Percentiles rank a stretch among this genome's conserved stretches.
Conservation (phyloP, 108 stramenopile species). For the Aurantiochytrium sp. region DNA sequence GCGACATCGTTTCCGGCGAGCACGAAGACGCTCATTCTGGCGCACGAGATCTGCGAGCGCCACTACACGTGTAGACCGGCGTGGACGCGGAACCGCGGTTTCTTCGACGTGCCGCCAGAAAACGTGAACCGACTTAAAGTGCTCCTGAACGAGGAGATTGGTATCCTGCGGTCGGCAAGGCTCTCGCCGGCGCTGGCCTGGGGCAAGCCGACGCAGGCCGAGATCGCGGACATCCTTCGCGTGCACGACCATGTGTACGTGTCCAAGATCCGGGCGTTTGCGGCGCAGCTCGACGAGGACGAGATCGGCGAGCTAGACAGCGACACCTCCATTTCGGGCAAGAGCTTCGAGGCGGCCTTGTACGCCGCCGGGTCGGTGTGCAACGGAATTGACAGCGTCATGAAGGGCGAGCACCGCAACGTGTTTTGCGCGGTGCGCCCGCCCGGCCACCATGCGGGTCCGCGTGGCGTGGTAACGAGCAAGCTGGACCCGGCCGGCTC, state of each 20-base stretch:
- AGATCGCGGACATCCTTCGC: conserved; percentile 31
- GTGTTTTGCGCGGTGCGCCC: conserved; percentile 93
- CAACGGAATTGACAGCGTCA: conserved; percentile 50
- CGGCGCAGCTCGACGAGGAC: background rate
- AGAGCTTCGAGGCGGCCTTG: conserved; percentile 67
- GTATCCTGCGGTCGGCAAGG: background rate
- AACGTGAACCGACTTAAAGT: conserved; percentile 13
- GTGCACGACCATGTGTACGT: conserved; percentile 35
- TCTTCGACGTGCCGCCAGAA: conserved; percentile 25
- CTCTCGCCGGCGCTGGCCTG: background rate
- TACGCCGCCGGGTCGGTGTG: conserved; percentile 67
- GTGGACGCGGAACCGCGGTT: background rate
- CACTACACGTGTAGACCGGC: conserved; percentile 17
- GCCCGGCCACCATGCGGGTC: conserved; percentile 98
- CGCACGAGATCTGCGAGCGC: background rate
- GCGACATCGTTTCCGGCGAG: background rate
- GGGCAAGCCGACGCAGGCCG: background rate
- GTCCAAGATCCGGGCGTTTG: background rate
- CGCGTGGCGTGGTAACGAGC: conserved; percentile 59
- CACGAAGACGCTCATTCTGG: background rate
- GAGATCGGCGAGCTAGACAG: background rate
- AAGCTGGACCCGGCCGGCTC: conserved; percentile 37
- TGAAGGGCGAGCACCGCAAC: conserved; percentile 45
- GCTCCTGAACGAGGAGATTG: conserved; percentile 1
- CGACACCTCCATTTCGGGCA: conserved; percentile 52